Conservation (phyloP, 768 basidiomycete species). For the Botryobasidium botryosum region DNA sequence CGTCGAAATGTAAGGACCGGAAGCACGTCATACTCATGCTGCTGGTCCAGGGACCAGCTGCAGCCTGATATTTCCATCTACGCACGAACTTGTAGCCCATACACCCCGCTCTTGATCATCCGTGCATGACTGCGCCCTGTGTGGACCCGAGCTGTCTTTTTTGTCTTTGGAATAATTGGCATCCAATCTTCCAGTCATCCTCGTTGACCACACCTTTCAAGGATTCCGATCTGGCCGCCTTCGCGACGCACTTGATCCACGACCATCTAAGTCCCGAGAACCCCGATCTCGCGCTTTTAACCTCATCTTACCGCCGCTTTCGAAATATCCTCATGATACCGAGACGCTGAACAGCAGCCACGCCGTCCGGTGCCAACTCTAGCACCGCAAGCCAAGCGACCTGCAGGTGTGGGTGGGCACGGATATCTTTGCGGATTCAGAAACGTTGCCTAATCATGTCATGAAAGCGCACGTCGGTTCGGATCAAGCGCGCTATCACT, state of each 20-base stretch:
- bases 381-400: slow-evolving; percentile 7
- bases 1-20: too few relatives aligned
- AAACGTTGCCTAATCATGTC: slow-evolving; percentile 65
- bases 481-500: slow-evolving; percentile 75
- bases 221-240: slow-evolving; percentile 25
- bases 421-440: slow-evolving; percentile 39
- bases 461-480: slow-evolving; percentile 56
- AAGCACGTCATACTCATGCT: too few relatives aligned
- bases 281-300: slow-evolving; percentile 6
- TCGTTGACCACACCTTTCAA: too few relatives aligned
- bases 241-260: slow-evolving; percentile 51
- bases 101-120: slow-evolving; percentile 12
- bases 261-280: slow-evolving; percentile 43
- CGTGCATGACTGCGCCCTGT: too few relatives aligned
- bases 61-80: too few relatives aligned
- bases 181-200: too few relatives aligned
- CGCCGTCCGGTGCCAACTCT: slow-evolving; percentile 14
- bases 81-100: slow-evolving; percentile 61
- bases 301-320: background rate
- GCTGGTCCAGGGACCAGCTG: too few relatives aligned
- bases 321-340: background rate
- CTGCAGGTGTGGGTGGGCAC: slow-evolving; percentile 55
- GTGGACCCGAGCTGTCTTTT: slow-evolving; percentile 7
- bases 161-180: slow-evolving; percentile 18
- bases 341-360: too few relatives aligned